Evolutionary conservation across 257 asterid species (phyloP).

Genomic region (Capsicum pubescens): DNA sequence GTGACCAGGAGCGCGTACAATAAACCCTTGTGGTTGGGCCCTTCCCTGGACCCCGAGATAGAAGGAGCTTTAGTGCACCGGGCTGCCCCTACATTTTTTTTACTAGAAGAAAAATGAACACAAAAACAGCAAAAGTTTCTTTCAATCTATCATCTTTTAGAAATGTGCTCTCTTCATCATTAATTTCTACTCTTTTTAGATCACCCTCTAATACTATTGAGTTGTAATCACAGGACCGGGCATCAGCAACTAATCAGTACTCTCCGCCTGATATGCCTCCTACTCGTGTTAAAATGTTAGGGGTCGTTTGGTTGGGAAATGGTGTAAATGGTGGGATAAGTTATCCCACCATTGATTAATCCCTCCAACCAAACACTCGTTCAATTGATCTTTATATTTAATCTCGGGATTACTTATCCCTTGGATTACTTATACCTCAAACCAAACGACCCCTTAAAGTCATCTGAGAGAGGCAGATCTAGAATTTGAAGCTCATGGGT

Average conservation of each 20-base stretch:
- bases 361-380: too few relatives aligned
- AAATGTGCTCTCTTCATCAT: conserved; percentile 1
- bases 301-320: too few relatives aligned
- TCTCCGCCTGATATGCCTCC: neutral
- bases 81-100: neutral
- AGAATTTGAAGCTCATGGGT: too few relatives aligned
- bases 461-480: neutral
- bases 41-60: too few relatives aligned
- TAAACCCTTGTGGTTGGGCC: too few relatives aligned
- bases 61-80: too few relatives aligned
- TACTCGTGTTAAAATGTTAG: neutral
- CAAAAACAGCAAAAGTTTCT: neutral
- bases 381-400: too few relatives aligned
- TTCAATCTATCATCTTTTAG: neutral
- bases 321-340: too few relatives aligned
- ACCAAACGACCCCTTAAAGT: neutral
- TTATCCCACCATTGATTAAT: too few relatives aligned
- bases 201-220: neutral
- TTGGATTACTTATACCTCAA: too few relatives aligned
- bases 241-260: neutral
- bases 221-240: neutral
- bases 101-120: conserved; percentile 19
- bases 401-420: too few relatives aligned
- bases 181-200: neutral
- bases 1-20: too few relatives aligned